Evolutionary conservation across 1,139 yeast species (phyloP).

Genomic region (Kodamaea sp.): DNA sequence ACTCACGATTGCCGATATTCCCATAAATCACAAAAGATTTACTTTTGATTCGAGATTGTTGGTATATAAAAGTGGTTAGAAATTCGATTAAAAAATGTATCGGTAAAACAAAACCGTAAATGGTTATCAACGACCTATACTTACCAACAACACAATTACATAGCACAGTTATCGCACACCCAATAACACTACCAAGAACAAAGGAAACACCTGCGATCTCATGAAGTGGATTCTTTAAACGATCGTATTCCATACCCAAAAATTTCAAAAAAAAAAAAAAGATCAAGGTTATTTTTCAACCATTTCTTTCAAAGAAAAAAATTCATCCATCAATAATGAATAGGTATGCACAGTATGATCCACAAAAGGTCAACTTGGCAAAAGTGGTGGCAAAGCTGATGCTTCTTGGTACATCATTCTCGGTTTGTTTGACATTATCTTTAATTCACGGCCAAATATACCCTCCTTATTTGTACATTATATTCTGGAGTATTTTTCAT

Average conservation of each 20-base stretch:
- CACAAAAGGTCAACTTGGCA: conserved; percentile 28
- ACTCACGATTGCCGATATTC: conserved; percentile 32
- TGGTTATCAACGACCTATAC: conserved; percentile 9
- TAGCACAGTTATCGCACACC: conserved; percentile 8
- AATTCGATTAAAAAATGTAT: conserved; percentile 32
- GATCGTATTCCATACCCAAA: conserved; percentile 12
- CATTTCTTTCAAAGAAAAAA: neutral
- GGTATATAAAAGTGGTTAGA: conserved; percentile 24
- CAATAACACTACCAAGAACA: conserved; percentile 21
- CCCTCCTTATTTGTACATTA: conserved; percentile 40
- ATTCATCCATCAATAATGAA: conserved; percentile 2
- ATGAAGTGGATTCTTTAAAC: conserved; percentile 19
- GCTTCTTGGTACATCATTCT: conserved; percentile 26
- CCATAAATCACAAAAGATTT: conserved; percentile 37
- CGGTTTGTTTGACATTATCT: conserved; percentile 12
- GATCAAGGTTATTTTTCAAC: too few relatives aligned
- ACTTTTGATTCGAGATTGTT: conserved; percentile 24
- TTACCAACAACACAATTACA: neutral
- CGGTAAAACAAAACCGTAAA: conserved; percentile 21
- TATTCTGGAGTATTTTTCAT: conserved; percentile 62
- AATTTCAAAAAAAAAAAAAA: neutral
- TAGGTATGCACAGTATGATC: conserved; percentile 19
- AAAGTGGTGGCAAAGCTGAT: conserved; percentile 33
- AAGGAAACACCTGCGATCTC: conserved; percentile 22
- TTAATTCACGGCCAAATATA: conserved; percentile 1